Base-by-base conservation (phyloP, 169 alveolate genomes). In the Cryptosporidium sp. region DNA sequence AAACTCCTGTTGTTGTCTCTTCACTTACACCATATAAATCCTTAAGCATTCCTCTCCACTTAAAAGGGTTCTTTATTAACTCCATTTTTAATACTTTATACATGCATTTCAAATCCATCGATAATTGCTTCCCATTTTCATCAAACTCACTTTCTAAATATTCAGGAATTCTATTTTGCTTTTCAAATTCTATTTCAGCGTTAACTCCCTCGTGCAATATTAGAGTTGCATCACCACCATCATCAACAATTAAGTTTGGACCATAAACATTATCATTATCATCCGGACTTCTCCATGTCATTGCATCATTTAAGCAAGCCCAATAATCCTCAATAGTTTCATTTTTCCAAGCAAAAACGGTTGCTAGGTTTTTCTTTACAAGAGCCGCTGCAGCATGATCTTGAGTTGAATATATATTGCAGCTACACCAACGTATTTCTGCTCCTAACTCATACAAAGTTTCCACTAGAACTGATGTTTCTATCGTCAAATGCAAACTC, bases 1-100 rank as follows among this genome's bases (percentile, higher is more conserved):
- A 96, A 59, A 98, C 99, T 21, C 99, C 99, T 45, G 99, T 97
- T 55, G 99, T 98, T 67, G 99, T 98, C 93, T 98, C 99, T 93
- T 98, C 99, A 62, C 99, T 95, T 69, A 97, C 98, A 26, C 99
- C 99, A 74, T 94, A 93, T 71, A 97, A 92, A 69, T 92, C 87
- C 71, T 93, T 94, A 7, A 98, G 96, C 93, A 97, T 94, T 65
- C 94, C 94, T 71, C 97, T 93, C 97, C 98, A 98, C 94, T 95
- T 95, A 85, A 85, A 93, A 86, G 96, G 97, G 91, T 96, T 95
- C 86, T 93, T 93, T 89, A 84, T 84, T 70, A 95, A 91, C 71
- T 94, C 94, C 91, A 96, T 95, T 95, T 93, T 95, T 93, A 94
- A 93, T 91, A 95, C 94, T 94, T 61, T 93, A 23, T 91, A 59